These are phyloP conservation scores for Hawksworthiomyces lignivorus DNA, from an alignment of 2,329 filamentous ascomycete genomes.

Conservation along the genomic window DNA sequence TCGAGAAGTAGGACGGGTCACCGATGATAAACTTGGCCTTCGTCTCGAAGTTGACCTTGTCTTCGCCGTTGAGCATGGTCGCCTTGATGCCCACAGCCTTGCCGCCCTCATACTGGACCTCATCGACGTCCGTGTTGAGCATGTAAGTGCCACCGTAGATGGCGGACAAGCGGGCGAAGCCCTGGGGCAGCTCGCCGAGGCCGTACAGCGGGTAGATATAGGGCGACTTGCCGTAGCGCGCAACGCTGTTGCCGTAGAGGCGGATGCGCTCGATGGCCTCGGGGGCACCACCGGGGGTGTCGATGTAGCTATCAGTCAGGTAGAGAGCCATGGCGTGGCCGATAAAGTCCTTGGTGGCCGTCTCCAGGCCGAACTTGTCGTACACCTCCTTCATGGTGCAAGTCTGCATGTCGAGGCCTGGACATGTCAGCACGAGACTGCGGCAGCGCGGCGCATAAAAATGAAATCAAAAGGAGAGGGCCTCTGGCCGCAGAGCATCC, in stretches of 20 bases:
- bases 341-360: conserved; percentile 86
- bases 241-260: conserved; percentile 95
- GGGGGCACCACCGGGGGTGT: conserved; percentile 61
- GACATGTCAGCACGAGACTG: neutral
- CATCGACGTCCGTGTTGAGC: conserved; percentile 92
- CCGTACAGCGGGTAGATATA: conserved; percentile 99
- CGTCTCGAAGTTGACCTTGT: conserved; percentile 89
- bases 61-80: conserved; percentile 81
- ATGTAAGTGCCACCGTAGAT: conserved; percentile 99
- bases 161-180: conserved; percentile 92
- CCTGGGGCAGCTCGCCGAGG: conserved; percentile 92
- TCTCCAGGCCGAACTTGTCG: conserved; percentile 92
- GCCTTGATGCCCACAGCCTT: conserved; percentile 96
- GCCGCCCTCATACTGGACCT: conserved; percentile 73
- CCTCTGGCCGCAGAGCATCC: conserved; percentile 14
- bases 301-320: conserved; percentile 81
- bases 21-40: conserved; percentile 94
- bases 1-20: conserved; percentile 93
- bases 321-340: conserved; percentile 98
- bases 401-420: conserved; percentile 70
- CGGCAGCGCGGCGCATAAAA: neutral
- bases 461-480: neutral
- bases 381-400: conserved; percentile 98
- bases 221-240: conserved; percentile 93
- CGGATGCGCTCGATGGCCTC: conserved; percentile 88